These are phyloP conservation scores for Beauveria sp. DNA, from an alignment of 2,329 filamentous ascomycete species.

Conservation along the genomic window DNA sequence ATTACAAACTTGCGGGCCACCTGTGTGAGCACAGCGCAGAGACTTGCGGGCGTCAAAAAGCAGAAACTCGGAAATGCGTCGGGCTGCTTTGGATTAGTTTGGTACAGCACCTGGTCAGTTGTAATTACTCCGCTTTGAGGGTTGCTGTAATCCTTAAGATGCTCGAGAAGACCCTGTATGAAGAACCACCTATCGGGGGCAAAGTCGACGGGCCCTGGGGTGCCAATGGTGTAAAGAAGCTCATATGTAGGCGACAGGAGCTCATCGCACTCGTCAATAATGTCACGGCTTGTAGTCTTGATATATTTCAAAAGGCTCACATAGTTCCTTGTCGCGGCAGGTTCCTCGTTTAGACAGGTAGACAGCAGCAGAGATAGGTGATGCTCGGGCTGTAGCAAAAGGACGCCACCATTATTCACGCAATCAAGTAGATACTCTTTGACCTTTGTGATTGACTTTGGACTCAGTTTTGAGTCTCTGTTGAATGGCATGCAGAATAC, in stretches of 20 bases:
- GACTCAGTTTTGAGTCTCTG: constrained; percentile 32
- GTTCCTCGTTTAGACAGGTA: constrained; percentile 30
- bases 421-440: constrained; percentile 36
- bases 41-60: constrained; percentile 7
- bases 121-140: not conserved
- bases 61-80: not conserved
- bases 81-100: not conserved
- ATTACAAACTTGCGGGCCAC: constrained; percentile 27
- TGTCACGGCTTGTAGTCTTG: constrained; percentile 38
- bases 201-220: constrained; percentile 41
- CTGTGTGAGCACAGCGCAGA: not conserved
- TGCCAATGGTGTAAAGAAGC: constrained; percentile 55
- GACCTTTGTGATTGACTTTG: constrained; percentile 27
- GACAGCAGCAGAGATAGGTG: constrained; percentile 57
- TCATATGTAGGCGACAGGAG: constrained; percentile 55
- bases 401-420: constrained; percentile 40
- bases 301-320: constrained; percentile 38
- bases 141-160: not conserved
- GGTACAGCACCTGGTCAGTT: not conserved
- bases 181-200: constrained; percentile 49
- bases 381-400: constrained; percentile 58
- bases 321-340: constrained; percentile 24
- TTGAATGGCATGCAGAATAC: constrained; percentile 55
- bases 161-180: constrained; percentile 31
- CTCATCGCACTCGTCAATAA: constrained; percentile 61